phyloP scores from a whole-genome alignment of 1,139 yeast genomes.

The Pichia sorboxylosa region DNA sequence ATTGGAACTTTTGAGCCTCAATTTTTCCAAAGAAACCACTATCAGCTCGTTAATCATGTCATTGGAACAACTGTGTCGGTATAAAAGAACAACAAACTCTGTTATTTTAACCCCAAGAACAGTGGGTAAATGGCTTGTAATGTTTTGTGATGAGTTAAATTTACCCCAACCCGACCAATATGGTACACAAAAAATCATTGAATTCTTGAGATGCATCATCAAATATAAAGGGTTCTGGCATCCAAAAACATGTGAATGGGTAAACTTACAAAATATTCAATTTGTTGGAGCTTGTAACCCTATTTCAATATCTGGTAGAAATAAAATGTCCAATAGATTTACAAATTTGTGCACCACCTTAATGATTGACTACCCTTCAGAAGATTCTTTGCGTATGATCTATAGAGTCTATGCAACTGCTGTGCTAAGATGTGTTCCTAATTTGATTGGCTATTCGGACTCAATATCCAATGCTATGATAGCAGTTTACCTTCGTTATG shows the following conservation, averaged over 20 bases:
- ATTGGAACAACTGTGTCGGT: conserved; percentile 63
- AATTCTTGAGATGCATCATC: conserved; percentile 63
- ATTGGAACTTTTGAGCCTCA: conserved; percentile 55
- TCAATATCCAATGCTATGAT: conserved; percentile 59
- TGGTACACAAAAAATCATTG: conserved; percentile 68
- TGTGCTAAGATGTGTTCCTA: conserved; percentile 51
- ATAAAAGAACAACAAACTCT: conserved; percentile 43
- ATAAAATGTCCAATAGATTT: conserved; percentile 47
- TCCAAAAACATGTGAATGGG: conserved; percentile 50
- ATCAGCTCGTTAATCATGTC: conserved; percentile 53
- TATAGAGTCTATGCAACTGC: conserved; percentile 51
- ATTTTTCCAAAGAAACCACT: conserved; percentile 75
- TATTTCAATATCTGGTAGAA: conserved; percentile 70
- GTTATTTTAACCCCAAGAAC: conserved; percentile 45
- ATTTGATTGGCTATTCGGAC: conserved; percentile 41
- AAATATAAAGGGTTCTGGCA: conserved; percentile 77
- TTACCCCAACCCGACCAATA: conserved; percentile 65
- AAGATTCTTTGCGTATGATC: conserved; percentile 52
- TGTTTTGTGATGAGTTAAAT: conserved; percentile 89
- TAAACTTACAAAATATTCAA: conserved; percentile 52
- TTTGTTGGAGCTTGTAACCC: conserved; percentile 95
- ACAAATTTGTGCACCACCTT: conserved; percentile 57
- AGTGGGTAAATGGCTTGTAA: conserved; percentile 62
- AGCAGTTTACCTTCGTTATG: conserved; percentile 42
- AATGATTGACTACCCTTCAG: conserved; percentile 73